phyloP scores from a whole-genome alignment of 129 eudicot species.

The Gnaphalium uliginosum region DNA sequence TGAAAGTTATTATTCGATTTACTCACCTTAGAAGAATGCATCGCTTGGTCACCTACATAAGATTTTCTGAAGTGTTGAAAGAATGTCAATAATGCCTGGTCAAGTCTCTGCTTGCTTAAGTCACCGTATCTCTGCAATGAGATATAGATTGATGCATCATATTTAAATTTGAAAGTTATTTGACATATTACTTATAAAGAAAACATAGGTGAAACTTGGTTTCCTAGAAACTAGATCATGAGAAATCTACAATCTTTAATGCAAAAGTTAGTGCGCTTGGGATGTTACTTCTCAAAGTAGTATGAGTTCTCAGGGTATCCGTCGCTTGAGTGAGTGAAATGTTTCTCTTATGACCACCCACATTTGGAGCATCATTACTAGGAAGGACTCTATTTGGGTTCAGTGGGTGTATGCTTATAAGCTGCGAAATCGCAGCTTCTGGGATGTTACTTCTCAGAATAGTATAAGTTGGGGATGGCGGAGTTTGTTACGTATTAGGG shows the following conservation, averaged over 20 bases:
- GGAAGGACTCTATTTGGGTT: too few relatives aligned
- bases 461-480: too few relatives aligned
- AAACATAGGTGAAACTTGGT: neutral
- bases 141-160: slow-evolving; percentile 24
- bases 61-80: slow-evolving; percentile 91
- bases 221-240: neutral
- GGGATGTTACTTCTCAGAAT: too few relatives aligned
- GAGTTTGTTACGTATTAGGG: too few relatives aligned
- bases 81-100: slow-evolving; percentile 86
- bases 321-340: too few relatives aligned
- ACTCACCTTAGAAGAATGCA: slow-evolving; percentile 92
- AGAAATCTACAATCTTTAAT: neutral
- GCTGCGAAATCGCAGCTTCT: too few relatives aligned
- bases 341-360: too few relatives aligned
- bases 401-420: too few relatives aligned
- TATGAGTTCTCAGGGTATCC: too few relatives aligned
- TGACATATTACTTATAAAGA: neutral
- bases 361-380: too few relatives aligned
- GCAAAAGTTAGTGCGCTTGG: too few relatives aligned
- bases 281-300: too few relatives aligned
- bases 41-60: slow-evolving; percentile 96
- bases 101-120: slow-evolving; percentile 92
- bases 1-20: slow-evolving; percentile 5
- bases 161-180: neutral
- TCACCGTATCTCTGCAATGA: slow-evolving; percentile 79